A percentile compares a stretch with the other conserved stretches of the same genome.
Conservation (phyloP, 164 flowering plant genomes). For the Dillenia turbinata region DNA sequence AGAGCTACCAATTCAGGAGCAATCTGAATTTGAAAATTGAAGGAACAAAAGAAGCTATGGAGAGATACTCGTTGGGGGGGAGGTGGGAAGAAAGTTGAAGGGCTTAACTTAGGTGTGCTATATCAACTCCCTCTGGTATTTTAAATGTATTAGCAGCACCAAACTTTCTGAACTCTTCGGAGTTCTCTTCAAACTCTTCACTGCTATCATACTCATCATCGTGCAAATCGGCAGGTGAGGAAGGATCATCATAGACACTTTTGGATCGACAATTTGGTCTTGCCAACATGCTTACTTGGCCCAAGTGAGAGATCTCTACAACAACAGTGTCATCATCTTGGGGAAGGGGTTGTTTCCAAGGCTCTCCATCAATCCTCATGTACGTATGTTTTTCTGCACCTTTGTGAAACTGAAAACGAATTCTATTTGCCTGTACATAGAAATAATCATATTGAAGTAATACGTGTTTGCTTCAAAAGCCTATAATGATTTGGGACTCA, state of each 20-base stretch:
- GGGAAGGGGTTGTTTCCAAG: constrained; percentile 98
- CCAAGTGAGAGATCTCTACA: constrained; percentile 71
- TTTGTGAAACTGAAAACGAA: constrained; percentile 79
- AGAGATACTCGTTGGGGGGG: too few species aligned
- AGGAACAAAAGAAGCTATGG: too few species aligned
- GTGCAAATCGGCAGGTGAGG: constrained; percentile 20
- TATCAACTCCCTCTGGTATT: too few species aligned
- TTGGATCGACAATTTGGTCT: constrained; percentile 43
- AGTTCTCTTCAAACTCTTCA: constrained; percentile 33
- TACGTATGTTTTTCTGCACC: constrained; percentile 66
- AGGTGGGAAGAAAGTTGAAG: too few species aligned
- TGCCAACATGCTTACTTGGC: constrained; percentile 90
- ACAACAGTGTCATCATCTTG: constrained; percentile 67
- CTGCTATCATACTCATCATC: constrained; percentile 31
- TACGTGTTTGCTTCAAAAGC: too few species aligned
- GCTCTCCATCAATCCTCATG: constrained; percentile 98
- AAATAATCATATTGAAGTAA: neutral
- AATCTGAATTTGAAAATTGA: too few species aligned
- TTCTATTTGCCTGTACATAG: constrained; percentile 47
- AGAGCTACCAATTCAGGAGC: too few species aligned
- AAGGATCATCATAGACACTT: constrained; percentile 47
- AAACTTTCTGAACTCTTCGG: constrained; percentile 21
- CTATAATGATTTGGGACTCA: too few species aligned
- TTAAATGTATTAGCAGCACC: too few species aligned
- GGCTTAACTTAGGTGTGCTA: too few species aligned